phyloP scores from a whole-genome alignment of 2,329 filamentous ascomycete species.

The Aspergillus pseudoterreus region DNA sequence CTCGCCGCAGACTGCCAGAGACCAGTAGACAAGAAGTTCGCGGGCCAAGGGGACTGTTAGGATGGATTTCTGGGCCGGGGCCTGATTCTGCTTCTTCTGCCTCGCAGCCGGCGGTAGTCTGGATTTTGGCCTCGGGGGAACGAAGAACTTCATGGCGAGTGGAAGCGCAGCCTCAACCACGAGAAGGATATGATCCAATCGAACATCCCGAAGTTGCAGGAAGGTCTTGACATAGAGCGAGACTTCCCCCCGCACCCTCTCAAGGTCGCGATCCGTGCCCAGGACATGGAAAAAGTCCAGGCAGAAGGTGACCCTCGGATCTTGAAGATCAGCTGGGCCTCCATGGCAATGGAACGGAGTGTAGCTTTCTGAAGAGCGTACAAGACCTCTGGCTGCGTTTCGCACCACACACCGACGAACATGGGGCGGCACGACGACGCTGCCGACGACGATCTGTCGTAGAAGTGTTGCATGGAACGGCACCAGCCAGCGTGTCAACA shows the following conservation, averaged over 20 bases:
- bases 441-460: background rate
- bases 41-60: background rate
- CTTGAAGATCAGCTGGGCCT: background rate
- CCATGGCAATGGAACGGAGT: background rate
- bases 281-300: background rate
- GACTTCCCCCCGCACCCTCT: background rate
- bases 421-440: background rate
- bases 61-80: background rate
- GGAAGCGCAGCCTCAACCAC: background rate
- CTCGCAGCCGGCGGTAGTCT: background rate
- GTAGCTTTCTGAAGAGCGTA: background rate
- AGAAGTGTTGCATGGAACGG: background rate
- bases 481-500: background rate
- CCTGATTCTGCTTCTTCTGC: background rate
- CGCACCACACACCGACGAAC: background rate
- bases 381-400: background rate
- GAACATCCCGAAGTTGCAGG: background rate
- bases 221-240: background rate
- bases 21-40: background rate
- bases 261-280: background rate
- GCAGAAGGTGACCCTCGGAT: background rate
- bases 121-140: too few relatives aligned
- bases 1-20: background rate
- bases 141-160: background rate
- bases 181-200: background rate